Base-by-base conservation (phyloP, 2,329 filamentous ascomycete genomes). In the Coleophoma cylindrospora region DNA sequence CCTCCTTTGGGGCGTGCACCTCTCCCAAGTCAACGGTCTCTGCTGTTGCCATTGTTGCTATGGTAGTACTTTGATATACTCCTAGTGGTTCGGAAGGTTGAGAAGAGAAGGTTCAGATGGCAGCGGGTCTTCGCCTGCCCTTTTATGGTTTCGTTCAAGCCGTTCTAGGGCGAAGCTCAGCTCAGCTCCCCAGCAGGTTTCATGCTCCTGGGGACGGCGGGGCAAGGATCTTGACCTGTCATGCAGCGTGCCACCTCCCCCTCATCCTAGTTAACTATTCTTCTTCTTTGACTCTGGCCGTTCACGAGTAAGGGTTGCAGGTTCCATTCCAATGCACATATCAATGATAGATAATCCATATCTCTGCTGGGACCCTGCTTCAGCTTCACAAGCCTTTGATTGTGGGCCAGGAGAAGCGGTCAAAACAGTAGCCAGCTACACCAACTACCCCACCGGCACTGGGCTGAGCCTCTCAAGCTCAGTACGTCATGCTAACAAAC, bases 21-120 rank as follows among this genome's bases (percentile, higher is more conserved):
- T 50, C 50, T 7, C 74, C 71, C 36, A 81, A 66, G 19, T 77
- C 65, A 45, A 76, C 74, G 9, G 77, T 81, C n/a, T 79, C 75
- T 45, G 70, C 60, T 15, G 61, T 64, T n/a, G 61, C 61, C 61
- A 64, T 64, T 34, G 15, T 21, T 10, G 21, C 19, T 46, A 43
- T 53, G 44, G 43, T 47, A 37, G 46, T 32, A 36, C 47, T 36
- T 37, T 40, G 44, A 33, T 43, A 14, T 21, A 45, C 34, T 38
- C 36, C 33, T 40, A 14, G 21, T 38, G 36, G 38, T 38, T 15
- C n/a, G 12, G 13, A 22, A 22, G 10, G n/a, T 21, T 38, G 36
- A 38, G 15, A 38, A n/a, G 36, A 17, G 36, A 13, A n/a, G 5
- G 36, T 17, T 38, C 7, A 4, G 36, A 38, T 9, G 36, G 12